Conservation (phyloP, 2,329 filamentous ascomycete genomes). For the Colletotrichum sp. region DNA sequence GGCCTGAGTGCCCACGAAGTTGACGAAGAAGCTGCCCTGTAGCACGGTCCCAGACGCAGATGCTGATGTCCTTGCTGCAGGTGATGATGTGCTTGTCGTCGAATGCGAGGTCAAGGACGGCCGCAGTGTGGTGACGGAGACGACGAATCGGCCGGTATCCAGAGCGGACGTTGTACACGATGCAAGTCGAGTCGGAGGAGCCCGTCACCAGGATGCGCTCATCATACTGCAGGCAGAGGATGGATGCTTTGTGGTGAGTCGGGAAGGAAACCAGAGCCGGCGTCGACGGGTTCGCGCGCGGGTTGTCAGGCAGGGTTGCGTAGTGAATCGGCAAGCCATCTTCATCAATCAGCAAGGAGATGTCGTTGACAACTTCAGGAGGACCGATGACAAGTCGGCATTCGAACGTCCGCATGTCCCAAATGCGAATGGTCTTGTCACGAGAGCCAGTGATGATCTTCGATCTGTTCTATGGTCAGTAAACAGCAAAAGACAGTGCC, state of each 20-base stretch:
- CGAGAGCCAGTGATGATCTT: slow-evolving; percentile 98
- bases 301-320: slow-evolving; percentile 58
- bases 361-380: slow-evolving; percentile 63
- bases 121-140: slow-evolving; percentile 79
- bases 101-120: slow-evolving; percentile 92
- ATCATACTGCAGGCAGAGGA: slow-evolving; percentile 95
- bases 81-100: slow-evolving; percentile 93
- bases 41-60: slow-evolving; percentile 91
- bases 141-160: slow-evolving; percentile 82
- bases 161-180: slow-evolving; percentile 84
- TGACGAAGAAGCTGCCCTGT: slow-evolving; percentile 79
- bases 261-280: slow-evolving; percentile 63
- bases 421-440: slow-evolving; percentile 93
- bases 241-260: slow-evolving; percentile 85
- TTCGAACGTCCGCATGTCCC: slow-evolving; percentile 89
- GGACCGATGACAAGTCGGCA: slow-evolving; percentile 89
- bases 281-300: slow-evolving; percentile 48
- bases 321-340: slow-evolving; percentile 59
- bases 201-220: slow-evolving; percentile 92
- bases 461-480: slow-evolving; percentile 59
- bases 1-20: slow-evolving; percentile 84
- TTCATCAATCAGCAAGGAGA: slow-evolving; percentile 55
- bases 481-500: not conserved
- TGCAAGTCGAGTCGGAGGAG: slow-evolving; percentile 89
- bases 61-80: slow-evolving; percentile 93